phyloP scores from a whole-genome alignment of 2,329 filamentous ascomycete species.

The Diatrype stigma region DNA sequence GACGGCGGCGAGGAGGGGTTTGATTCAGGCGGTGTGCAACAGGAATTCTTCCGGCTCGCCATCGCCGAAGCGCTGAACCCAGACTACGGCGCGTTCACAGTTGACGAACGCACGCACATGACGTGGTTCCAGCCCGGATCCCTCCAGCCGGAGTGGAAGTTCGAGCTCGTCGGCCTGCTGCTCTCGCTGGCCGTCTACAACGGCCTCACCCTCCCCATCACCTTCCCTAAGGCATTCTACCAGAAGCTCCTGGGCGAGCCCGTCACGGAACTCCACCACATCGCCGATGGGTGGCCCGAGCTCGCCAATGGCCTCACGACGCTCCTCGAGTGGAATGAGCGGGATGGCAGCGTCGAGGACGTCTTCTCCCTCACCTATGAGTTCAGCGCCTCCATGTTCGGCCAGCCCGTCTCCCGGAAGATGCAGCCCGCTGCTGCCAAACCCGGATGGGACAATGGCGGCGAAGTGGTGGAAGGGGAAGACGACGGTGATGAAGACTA shows the following conservation, averaged over 20 bases:
- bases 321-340: conserved; percentile 72
- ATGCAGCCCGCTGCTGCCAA: conserved; percentile 37
- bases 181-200: conserved; percentile 90
- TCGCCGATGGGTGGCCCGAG: conserved; percentile 83
- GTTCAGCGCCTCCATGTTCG: conserved; percentile 65
- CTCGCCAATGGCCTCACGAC: conserved; percentile 69
- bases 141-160: conserved; percentile 81
- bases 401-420: conserved; percentile 51
- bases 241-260: conserved; percentile 68
- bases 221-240: conserved; percentile 83
- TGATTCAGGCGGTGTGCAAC: conserved; percentile 91
- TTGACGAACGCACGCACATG: conserved; percentile 72
- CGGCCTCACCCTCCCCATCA: conserved; percentile 83
- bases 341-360: conserved; percentile 72
- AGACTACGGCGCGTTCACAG: conserved; percentile 73
- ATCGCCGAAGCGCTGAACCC: conserved; percentile 77
- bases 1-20: conserved; percentile 81
- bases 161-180: conserved; percentile 82
- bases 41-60: conserved; percentile 88
- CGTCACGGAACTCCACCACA: conserved; percentile 67
- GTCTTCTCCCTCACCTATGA: conserved; percentile 81
- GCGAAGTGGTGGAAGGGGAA: background rate
- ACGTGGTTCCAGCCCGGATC: conserved; percentile 85
- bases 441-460: conserved; percentile 2
- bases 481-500: background rate